Conservation (phyloP, 2,329 filamentous ascomycete genomes). For the Blastomyces parvus region DNA sequence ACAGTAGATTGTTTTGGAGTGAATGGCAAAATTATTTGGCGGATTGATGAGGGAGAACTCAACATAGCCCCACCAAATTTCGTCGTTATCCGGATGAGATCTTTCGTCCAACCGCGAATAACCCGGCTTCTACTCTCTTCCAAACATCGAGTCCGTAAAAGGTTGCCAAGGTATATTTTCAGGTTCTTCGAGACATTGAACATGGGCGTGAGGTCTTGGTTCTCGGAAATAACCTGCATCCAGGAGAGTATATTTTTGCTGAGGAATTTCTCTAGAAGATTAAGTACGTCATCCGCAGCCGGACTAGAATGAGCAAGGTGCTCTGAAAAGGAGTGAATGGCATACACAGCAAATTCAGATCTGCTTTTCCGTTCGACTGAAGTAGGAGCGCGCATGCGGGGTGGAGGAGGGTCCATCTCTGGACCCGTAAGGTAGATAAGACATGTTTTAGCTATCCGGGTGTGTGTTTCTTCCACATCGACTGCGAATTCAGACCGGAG, state of each 20-base stretch:
- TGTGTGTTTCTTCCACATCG: slow-evolving; percentile 22
- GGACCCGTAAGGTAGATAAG: slow-evolving; percentile 27
- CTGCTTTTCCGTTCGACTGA: slow-evolving; percentile 10
- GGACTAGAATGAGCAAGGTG: slow-evolving; percentile 26
- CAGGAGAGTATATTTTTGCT: slow-evolving; percentile 29
- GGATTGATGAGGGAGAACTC: slow-evolving; percentile 24
- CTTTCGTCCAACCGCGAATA: slow-evolving; percentile 23
- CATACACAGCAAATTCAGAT: slow-evolving; percentile 22
- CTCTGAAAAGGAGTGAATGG: slow-evolving; percentile 26
- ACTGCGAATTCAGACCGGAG: slow-evolving; percentile 27
- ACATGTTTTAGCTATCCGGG: slow-evolving; percentile 27
- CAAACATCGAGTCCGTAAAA: slow-evolving; percentile 14
- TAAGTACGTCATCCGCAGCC: slow-evolving; percentile 17
- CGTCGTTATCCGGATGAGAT: slow-evolving; percentile 25
- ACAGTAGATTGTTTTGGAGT: slow-evolving; percentile 25
- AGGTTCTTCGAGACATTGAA: slow-evolving; percentile 14
- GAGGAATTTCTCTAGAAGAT: slow-evolving; percentile 24
- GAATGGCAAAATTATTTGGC: slow-evolving; percentile 26
- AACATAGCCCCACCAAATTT: slow-evolving; percentile 25
- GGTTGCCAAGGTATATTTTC: slow-evolving; percentile 13
- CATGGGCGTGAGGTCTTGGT: slow-evolving; percentile 12
- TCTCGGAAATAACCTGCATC: slow-evolving; percentile 25
- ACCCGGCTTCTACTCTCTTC: slow-evolving; percentile 15
- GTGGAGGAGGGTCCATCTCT: slow-evolving; percentile 29
- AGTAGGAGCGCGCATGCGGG: slow-evolving; percentile 14